Evolutionary conservation across 371 early-diverging fungal species (phyloP).

Genomic region (Syncephalastrum contaminatum): DNA sequence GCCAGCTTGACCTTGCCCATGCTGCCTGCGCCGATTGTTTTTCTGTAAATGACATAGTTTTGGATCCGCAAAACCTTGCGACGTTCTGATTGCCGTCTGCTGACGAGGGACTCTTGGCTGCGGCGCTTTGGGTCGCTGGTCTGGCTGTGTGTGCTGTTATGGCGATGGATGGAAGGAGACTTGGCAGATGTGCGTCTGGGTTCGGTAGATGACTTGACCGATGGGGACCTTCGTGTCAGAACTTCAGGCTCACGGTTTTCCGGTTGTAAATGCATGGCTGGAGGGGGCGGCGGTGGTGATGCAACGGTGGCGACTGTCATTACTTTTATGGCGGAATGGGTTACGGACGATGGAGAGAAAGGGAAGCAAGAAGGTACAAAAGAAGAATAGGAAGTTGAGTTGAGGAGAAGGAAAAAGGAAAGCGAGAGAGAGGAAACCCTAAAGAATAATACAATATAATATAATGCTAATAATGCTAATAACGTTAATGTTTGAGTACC

Average conservation of each 20-base stretch:
- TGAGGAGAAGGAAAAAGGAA: conserved; percentile 6
- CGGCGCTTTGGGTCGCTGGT: conserved; percentile 10
- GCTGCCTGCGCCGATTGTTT: conserved; percentile 96
- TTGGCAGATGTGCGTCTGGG: conserved; percentile 8
- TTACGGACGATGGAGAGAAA: conserved; percentile 4
- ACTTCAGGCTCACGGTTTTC: conserved; percentile 12
- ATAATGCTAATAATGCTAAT: neutral
- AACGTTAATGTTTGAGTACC: neutral
- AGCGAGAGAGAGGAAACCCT: conserved; percentile 1
- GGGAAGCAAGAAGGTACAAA: neutral
- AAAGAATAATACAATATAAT: neutral
- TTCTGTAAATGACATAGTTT: conserved; percentile 54
- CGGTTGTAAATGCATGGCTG: conserved; percentile 1
- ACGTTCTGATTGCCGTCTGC: conserved; percentile 32
- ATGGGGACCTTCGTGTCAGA: conserved; percentile 9
- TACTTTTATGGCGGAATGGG: neutral
- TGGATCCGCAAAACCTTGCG: conserved; percentile 37
- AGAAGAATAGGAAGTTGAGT: neutral
- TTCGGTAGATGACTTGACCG: conserved; percentile 12
- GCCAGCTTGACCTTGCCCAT: conserved; percentile 98
- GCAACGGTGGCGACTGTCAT: conserved; percentile 24
- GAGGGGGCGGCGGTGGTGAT: conserved; percentile 10
- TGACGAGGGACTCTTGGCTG: conserved; percentile 19
- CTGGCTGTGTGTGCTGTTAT: conserved; percentile 14
- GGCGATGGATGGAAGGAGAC: conserved; percentile 12